Evolutionary conservation across 257 asterid genomes (phyloP), one percentile per base, ranked within the genome.

Genomic region (Solanum arcanum): DNA sequence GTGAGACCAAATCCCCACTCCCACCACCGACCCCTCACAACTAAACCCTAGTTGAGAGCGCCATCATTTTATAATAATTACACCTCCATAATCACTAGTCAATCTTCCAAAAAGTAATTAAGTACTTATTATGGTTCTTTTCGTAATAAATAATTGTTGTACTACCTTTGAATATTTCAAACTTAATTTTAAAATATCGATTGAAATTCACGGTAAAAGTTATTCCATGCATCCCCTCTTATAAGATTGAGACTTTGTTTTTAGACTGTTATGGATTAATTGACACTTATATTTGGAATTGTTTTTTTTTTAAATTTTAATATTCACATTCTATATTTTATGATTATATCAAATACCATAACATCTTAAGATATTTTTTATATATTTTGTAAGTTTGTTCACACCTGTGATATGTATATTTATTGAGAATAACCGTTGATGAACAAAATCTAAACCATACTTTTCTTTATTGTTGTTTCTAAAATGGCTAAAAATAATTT

Each of bases 401-500:
- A 4, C 20, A 14, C 35, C 6, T 5, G 16, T 60, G 42, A 39
- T 39, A 39, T 39, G 42, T 7, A 18, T 23, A 56, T 7, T 56
- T 56, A 56, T 56, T 56, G 20, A 56, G 1, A 18, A 56, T 52
- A 16, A 56, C 2, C 9, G 8, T 56, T 2, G n/a, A 56, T 56
- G 62, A 18, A 56, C n/a, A 52, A 6, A 52, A 21, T 52, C 18
- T 52, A 52, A 52, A 52, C 10, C 4, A 52, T 52, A 52, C 18
- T 52, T 52, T 18, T 0, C 2, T 16, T 6, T 52, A 6, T 52
- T 52, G 0, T 52, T 1, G 2, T 52, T 18, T 18, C 4, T 56
- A 8, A 56, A 56, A 56, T 56, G 1, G 7, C 0, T 56, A 56
- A 56, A 56, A 18, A 56, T 18, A 56, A 18, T 23, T 18, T 56